phyloP scores from a whole-genome alignment of 2,329 filamentous ascomycete species.

The Sporothrix euskadiensis region DNA sequence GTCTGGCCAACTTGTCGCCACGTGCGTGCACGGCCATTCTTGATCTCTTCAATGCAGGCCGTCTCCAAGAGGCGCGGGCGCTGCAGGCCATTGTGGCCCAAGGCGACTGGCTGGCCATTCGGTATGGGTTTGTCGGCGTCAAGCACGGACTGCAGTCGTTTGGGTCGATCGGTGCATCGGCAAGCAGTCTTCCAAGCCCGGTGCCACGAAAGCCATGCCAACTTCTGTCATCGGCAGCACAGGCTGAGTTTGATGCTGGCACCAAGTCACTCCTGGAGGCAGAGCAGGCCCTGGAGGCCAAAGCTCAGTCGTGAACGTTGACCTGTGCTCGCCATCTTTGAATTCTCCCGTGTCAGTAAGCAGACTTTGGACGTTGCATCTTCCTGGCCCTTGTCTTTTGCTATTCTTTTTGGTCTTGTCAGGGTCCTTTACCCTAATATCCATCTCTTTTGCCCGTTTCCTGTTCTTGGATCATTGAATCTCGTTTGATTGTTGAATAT shows the following conservation, averaged over 20 bases:
- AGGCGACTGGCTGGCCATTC: conserved; percentile 50
- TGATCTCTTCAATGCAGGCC: conserved; percentile 60
- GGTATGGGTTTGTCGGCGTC: conserved; percentile 52
- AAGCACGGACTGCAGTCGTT: conserved; percentile 46
- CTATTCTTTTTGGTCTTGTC: neutral
- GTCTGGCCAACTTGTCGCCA: conserved; percentile 68
- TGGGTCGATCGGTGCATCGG: neutral
- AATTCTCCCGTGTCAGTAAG: neutral
- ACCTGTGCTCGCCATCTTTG: neutral
- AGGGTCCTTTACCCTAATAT: neutral
- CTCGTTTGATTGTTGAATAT: neutral
- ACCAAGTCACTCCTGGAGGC: neutral
- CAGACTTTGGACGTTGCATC: neutral
- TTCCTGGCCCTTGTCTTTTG: neutral
- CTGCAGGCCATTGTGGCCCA: conserved; percentile 53
- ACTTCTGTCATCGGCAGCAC: conserved; percentile 14
- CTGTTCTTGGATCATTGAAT: neutral
- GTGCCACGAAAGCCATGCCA: conserved; percentile 26
- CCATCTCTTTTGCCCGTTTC: neutral
- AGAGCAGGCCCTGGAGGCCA: conserved; percentile 15
- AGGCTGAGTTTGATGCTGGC: conserved; percentile 29
- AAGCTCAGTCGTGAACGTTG: conserved; percentile 4
- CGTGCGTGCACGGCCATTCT: conserved; percentile 62
- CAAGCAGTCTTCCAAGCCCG: conserved; percentile 10
- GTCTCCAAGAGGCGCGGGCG: conserved; percentile 58